A percentile compares a stretch with the other conserved stretches of the same genome.
Evolutionary conservation across 106 monocot species (phyloP).

Genomic region (Apostasia ramifera): DNA sequence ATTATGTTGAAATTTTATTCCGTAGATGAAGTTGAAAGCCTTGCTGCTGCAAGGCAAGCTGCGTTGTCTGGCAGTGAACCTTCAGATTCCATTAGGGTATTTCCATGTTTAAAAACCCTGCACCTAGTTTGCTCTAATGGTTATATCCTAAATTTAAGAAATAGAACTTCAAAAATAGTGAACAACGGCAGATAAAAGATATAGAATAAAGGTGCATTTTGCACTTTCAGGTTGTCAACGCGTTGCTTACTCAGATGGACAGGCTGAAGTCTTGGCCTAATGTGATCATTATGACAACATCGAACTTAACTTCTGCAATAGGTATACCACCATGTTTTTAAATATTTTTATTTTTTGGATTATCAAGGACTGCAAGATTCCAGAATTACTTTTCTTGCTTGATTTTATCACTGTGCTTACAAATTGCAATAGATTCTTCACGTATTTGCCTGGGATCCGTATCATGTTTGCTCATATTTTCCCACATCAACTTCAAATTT

Average conservation of each 20-base stretch:
- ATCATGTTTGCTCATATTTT: no score
- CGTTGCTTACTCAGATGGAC: constrained; percentile 91
- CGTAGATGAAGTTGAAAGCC: constrained; percentile 99
- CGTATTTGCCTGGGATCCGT: no score
- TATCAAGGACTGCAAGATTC: no score
- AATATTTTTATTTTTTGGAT: background rate
- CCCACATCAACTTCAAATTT: no score
- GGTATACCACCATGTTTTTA: constrained; percentile 33
- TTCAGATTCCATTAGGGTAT: constrained; percentile 95
- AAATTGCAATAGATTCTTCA: no score
- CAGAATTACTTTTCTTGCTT: background rate
- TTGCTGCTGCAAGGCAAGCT: constrained; percentile 95
- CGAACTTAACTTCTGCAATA: constrained; percentile 96
- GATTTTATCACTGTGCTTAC: no score
- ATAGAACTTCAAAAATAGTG: background rate
- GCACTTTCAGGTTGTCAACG: constrained; percentile 70
- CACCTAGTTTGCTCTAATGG: background rate
- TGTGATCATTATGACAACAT: constrained; percentile 93
- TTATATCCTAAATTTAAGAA: background rate
- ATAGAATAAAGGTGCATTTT: background rate
- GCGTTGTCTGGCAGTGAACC: constrained; percentile 97
- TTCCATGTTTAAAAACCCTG: background rate
- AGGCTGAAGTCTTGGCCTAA: constrained; percentile 80
- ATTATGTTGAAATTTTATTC: background rate
- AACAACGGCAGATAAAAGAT: background rate